Evolutionary conservation across 768 basidiomycete species (phyloP), one percentile per base, ranked within the genome.

Genomic region (Tylopilus subfusipes): DNA sequence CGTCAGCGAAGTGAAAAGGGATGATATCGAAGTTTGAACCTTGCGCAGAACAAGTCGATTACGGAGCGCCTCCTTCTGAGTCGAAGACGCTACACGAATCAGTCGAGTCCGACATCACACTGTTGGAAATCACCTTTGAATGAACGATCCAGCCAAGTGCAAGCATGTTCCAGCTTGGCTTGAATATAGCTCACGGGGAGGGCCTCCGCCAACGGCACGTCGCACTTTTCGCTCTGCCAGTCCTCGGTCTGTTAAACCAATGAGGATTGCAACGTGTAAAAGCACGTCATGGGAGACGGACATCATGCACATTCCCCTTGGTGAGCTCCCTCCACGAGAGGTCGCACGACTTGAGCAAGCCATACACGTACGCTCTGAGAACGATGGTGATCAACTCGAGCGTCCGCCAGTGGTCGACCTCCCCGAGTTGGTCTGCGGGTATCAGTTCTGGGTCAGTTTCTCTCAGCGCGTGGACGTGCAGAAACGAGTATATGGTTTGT

Each of bases 221-320:
- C 92, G 61, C 85, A 88, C 72, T 93, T 94, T 58, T 97, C 93
- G 53, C 87, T 80, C 68, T 92, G 90, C 85, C 90, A 92, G 62
- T 93, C 91, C 76, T 93, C 92, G 56, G 81, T 76, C 91, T 93
- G 67, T 54, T 19, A 48, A 56, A 60, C 42, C 18, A 42, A 59
- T 61, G 54, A 64, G 59, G 46, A 45, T 39, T n/a, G 47, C 24
- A 31, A 52, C 9, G 51, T 8, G 48, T 53, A 57, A 56, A 54
- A 54, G 54, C 48, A 42, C 54, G 47, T 45, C 66, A 47, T 55
- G 40, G n/a, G n/a, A 46, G 52, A 77, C 86, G 62, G 62, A 93
- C 93, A 73, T 98, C 94, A 53, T 84, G 76, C 29, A 93, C 76
- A 38, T 82, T 78, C 21, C 85, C 86, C 63, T 82, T 85, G n/a